Percentiles rank a stretch among this genome's conserved stretches.
phyloP scores from a whole-genome alignment of 345 rosid genomes.

The Ceriops decandra region DNA sequence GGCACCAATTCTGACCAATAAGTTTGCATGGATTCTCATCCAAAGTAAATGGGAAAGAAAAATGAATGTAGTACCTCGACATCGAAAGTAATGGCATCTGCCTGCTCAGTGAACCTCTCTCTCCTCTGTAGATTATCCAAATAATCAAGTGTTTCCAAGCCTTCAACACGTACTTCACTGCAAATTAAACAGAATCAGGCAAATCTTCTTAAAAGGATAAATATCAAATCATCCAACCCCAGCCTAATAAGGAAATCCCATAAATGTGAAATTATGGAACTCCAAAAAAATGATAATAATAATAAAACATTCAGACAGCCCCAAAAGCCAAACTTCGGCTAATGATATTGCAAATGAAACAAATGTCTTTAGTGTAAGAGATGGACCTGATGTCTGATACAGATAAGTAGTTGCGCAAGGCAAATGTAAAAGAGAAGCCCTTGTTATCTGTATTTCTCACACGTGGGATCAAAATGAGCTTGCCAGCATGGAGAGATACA shows the following conservation, averaged over 20 bases:
- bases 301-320: background rate
- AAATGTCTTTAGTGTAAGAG: slow-evolving; percentile 9
- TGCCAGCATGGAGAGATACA: slow-evolving; percentile 63
- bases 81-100: slow-evolving; percentile 93
- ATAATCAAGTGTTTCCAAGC: slow-evolving; percentile 96
- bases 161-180: slow-evolving; percentile 98
- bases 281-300: background rate
- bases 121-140: slow-evolving; percentile 61
- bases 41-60: slow-evolving; percentile 1
- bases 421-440: slow-evolving; percentile 77
- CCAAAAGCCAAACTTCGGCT: slow-evolving; percentile 3
- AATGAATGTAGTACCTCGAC: slow-evolving; percentile 55
- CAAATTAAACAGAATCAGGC: slow-evolving; percentile 33
- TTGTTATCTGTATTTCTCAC: slow-evolving; percentile 84
- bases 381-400: slow-evolving; percentile 90
- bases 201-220: slow-evolving; percentile 14
- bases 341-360: slow-evolving; percentile 7
- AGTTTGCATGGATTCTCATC: background rate
- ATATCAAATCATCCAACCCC: slow-evolving; percentile 7
- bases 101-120: slow-evolving; percentile 92
- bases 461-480: slow-evolving; percentile 84
- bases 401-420: slow-evolving; percentile 64
- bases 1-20: background rate
- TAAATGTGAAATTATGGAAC: background rate
- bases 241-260: background rate